Evolutionary conservation across 306 rosid species (phyloP).

Genomic region (Argentina anserina): DNA sequence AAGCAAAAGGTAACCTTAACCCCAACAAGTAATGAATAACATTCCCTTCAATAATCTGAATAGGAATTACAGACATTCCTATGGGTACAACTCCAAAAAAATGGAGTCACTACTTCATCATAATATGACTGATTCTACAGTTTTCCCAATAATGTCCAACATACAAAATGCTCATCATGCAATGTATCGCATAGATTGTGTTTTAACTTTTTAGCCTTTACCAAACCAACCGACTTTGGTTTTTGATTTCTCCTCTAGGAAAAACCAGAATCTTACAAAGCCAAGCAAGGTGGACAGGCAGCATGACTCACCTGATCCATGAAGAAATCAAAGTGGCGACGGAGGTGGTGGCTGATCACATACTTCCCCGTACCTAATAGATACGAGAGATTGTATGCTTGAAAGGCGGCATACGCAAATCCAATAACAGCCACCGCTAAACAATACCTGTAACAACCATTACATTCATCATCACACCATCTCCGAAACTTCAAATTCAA

Average conservation of each 20-base stretch:
- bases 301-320: slow-evolving; percentile 85
- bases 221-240: not conserved
- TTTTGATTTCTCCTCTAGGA: not conserved
- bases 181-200: not conserved
- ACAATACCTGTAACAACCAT: slow-evolving; percentile 72
- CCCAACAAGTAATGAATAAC: not conserved
- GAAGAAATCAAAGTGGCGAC: slow-evolving; percentile 72
- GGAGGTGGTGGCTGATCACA: slow-evolving; percentile 49
- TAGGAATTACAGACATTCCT: not conserved
- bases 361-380: slow-evolving; percentile 39
- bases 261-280: not conserved
- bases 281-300: not conserved
- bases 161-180: not conserved
- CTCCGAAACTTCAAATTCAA: too few species aligned
- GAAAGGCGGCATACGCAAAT: slow-evolving; percentile 68
- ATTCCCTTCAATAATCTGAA: not conserved
- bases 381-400: slow-evolving; percentile 54
- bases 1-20: not conserved
- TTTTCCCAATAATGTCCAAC: not conserved
- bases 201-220: not conserved
- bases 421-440: slow-evolving; percentile 72
- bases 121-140: not conserved
- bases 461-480: slow-evolving; percentile 5
- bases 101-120: not conserved
- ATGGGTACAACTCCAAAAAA: not conserved